A percentile compares a stretch with the other conserved stretches of the same genome.
These are phyloP conservation scores for Alternaria atra DNA, from an alignment of 2,329 filamentous ascomycete species.

Conservation along the genomic window DNA sequence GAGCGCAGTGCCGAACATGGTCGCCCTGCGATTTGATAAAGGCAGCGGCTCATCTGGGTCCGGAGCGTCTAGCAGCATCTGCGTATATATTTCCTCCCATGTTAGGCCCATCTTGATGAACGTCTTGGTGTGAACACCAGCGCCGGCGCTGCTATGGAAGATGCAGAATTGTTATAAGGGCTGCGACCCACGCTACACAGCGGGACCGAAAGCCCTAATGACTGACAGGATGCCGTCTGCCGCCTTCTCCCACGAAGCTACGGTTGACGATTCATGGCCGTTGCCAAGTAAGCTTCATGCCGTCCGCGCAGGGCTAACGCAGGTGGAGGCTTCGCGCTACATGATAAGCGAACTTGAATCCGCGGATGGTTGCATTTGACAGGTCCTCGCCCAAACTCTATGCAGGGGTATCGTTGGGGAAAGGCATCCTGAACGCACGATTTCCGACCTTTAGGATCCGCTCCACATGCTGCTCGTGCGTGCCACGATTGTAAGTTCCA, in stretches of 20 bases:
- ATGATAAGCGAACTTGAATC: slow-evolving; percentile 3
- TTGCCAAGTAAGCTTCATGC: slow-evolving; percentile 15
- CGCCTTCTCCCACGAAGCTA: slow-evolving; percentile 4
- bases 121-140: slow-evolving; percentile 7
- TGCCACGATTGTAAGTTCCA: not conserved
- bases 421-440: not conserved
- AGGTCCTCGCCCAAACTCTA: slow-evolving; percentile 11
- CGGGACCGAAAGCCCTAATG: slow-evolving; percentile 13
- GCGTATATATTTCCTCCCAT: slow-evolving; percentile 28
- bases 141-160: slow-evolving; percentile 10
- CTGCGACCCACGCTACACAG: not conserved
- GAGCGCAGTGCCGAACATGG: slow-evolving; percentile 37
- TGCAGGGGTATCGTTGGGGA: not conserved
- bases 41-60: slow-evolving; percentile 40
- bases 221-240: slow-evolving; percentile 7
- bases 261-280: slow-evolving; percentile 9
- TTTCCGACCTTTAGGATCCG: slow-evolving; percentile 1
- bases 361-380: slow-evolving; percentile 15
- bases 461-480: slow-evolving; percentile 1
- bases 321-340: slow-evolving; percentile 10
- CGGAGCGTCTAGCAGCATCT: slow-evolving; percentile 35
- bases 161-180: slow-evolving; percentile 4
- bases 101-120: slow-evolving; percentile 20
- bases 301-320: slow-evolving; percentile 8
- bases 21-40: slow-evolving; percentile 35